Conservation (phyloP, 2,329 filamentous ascomycete species). For the Pseudogymnoascus sp. region DNA sequence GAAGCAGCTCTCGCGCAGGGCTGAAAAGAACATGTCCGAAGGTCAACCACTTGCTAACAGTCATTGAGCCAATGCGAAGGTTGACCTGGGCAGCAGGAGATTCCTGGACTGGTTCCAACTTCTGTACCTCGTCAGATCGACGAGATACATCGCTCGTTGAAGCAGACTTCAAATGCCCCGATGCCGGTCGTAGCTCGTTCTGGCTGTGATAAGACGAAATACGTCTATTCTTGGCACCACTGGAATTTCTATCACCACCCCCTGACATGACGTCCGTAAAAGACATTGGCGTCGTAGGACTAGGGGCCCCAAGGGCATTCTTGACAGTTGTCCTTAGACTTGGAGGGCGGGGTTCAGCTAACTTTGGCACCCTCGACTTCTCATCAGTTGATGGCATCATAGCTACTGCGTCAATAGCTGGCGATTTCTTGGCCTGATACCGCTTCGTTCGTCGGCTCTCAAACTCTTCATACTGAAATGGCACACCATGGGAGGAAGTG, state of each 20-base stretch:
- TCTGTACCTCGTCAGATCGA: constrained; percentile 14
- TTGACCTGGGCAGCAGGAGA: constrained; percentile 64
- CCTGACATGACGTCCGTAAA: constrained; percentile 36
- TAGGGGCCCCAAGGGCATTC: constrained; percentile 37
- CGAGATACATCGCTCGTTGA: constrained; percentile 19
- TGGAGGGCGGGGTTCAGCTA: constrained; percentile 22
- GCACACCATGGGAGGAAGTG: constrained; percentile 47
- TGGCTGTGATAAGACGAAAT: constrained; percentile 27
- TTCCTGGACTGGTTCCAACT: constrained; percentile 17
- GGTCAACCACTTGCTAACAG: constrained; percentile 79
- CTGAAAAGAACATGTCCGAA: constrained; percentile 80
- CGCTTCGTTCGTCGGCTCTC: constrained; percentile 22
- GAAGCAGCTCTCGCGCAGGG: constrained; percentile 58
- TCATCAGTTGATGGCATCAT: constrained; percentile 16
- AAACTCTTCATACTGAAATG: constrained; percentile 48
- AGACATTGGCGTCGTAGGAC: constrained; percentile 37
- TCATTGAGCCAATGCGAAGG: constrained; percentile 70
- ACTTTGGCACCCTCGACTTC: constrained; percentile 1
- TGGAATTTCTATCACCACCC: constrained; percentile 33
- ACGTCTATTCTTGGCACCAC: constrained; percentile 16
- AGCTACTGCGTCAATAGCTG: constrained; percentile 16
- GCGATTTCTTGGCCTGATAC: constrained; percentile 19
- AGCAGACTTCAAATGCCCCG: constrained; percentile 15
- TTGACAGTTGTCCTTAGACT: constrained; percentile 47
- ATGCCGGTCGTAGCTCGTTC: constrained; percentile 25